phyloP scores from a whole-genome alignment of 208 protist genomes.

The Leishmania tarentolae region DNA sequence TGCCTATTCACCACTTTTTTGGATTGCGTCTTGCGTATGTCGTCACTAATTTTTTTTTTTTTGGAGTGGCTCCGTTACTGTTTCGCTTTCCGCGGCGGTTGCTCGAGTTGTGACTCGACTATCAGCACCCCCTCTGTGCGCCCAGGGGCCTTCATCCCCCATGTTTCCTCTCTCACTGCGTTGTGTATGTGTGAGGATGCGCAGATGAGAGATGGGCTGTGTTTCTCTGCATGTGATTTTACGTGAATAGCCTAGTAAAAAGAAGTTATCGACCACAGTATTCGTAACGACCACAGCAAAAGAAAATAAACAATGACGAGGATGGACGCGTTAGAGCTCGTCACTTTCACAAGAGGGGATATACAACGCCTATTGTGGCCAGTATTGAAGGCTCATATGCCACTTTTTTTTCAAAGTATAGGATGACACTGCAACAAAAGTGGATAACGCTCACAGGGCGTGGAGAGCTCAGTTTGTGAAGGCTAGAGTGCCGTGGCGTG shows the following conservation, averaged over 20 bases:
- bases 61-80: neutral
- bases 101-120: neutral
- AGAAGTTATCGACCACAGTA: neutral
- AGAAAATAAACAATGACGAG: neutral
- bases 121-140: neutral
- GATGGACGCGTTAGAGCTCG: neutral
- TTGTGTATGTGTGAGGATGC: neutral
- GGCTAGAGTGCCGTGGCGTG: neutral
- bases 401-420: neutral
- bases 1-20: neutral
- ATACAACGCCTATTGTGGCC: neutral
- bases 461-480: neutral
- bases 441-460: neutral
- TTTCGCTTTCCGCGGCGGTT: slow-evolving; percentile 1
- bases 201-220: neutral
- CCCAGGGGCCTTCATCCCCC: neutral
- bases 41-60: neutral
- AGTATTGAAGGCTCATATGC: neutral
- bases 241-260: neutral
- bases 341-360: neutral
- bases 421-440: neutral
- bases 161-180: neutral
- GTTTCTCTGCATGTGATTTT: neutral
- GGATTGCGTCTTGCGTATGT: neutral
- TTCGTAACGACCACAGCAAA: neutral